Base-by-base conservation (phyloP, 768 basidiomycete species). In the Exidia glandulosa region DNA sequence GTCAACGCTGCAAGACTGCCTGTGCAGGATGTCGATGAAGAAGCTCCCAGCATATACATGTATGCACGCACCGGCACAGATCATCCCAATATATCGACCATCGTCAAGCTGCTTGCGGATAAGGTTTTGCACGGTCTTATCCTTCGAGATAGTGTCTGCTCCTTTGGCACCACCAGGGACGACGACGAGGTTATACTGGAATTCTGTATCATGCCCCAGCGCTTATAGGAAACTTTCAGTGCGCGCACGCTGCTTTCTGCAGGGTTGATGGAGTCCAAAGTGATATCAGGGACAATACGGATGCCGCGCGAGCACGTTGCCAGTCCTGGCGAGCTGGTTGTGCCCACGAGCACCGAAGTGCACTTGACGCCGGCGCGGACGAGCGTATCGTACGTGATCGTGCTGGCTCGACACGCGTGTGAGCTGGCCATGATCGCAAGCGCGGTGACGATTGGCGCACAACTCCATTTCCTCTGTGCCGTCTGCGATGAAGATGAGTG, bases 401-500 rank as follows among this genome's bases (percentile, higher is more conserved):
- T 88, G 65, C 88, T 91, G 67, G 47, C 29, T 34, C 34, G 27
- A 60, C 52, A 58, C 27, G 54, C 29, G 29, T n/a, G 47, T 23
- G 4, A 27, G 50, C 36, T 52, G 36, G 32, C 34, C 59, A 32
- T 37, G 14, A 32, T 27, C 23, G 57, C 34, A 31, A 23, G 30
- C 7, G 19, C 14, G 25, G 2, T 30, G 10, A 27, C n/a, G n/a
- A n/a, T n/a, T n/a, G 27, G 67, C 83, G 65, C 66, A 88, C 89
- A 90, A 91, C 71, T 90, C 89, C 84, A 90, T 90, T 73, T 92
- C 90, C 68, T 92, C 90, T 1, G 90, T 90, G 13, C 90, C 90
- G 67, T 90, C 80, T 19, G 89, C 86, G 30, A 92, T 80, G 27
- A 92, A 74, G 54, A 92, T 77, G 25, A 90, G 74, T 5, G 86